A percentile compares a stretch with the other conserved stretches of the same genome.
Evolutionary conservation across 2,329 filamentous ascomycete genomes (phyloP).

Genomic region (Lanzia echinophila): DNA sequence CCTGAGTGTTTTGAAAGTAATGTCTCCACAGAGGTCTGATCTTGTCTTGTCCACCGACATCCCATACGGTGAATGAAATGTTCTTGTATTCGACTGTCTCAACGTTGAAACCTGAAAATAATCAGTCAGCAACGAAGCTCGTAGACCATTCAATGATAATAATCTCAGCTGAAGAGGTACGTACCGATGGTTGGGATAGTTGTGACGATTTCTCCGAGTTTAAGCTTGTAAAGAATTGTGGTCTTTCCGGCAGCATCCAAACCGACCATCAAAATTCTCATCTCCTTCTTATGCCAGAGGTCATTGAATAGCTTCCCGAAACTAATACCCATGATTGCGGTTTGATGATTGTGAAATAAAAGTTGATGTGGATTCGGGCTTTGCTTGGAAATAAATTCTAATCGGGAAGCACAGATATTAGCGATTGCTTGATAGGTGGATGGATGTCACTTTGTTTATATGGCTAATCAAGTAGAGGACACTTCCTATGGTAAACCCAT

Average conservation of each 20-base stretch:
- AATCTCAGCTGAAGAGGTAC: conserved; percentile 24
- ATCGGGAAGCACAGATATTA: conserved; percentile 13
- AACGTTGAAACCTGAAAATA: conserved; percentile 82
- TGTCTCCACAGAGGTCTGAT: conserved; percentile 99
- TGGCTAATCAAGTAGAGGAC: conserved; percentile 18
- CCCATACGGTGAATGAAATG: conserved; percentile 99
- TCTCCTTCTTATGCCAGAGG: conserved; percentile 99
- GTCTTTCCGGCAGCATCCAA: conserved; percentile 99
- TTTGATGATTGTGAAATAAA: conserved; percentile 28
- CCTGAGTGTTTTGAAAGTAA: conserved; percentile 99
- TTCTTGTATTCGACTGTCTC: conserved; percentile 99
- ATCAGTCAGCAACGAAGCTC: conserved; percentile 16
- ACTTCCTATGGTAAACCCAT: conserved; percentile 18
- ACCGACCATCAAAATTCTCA: conserved; percentile 99
- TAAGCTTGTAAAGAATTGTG: conserved; percentile 99
- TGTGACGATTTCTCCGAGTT: conserved; percentile 98
- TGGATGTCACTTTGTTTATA: conserved; percentile 14
- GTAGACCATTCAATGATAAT: conserved; percentile 13
- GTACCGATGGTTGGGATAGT: conserved; percentile 97
- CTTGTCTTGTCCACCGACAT: conserved; percentile 99
- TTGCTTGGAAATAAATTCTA: conserved; percentile 21
- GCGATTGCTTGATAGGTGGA: conserved; percentile 5
- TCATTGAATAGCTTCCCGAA: conserved; percentile 95
- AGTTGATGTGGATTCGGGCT: conserved; percentile 31
- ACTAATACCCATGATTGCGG: conserved; percentile 90